These are phyloP conservation scores for Pisolithus orientalis DNA, from an alignment of 768 basidiomycete species.

Conservation along the genomic window DNA sequence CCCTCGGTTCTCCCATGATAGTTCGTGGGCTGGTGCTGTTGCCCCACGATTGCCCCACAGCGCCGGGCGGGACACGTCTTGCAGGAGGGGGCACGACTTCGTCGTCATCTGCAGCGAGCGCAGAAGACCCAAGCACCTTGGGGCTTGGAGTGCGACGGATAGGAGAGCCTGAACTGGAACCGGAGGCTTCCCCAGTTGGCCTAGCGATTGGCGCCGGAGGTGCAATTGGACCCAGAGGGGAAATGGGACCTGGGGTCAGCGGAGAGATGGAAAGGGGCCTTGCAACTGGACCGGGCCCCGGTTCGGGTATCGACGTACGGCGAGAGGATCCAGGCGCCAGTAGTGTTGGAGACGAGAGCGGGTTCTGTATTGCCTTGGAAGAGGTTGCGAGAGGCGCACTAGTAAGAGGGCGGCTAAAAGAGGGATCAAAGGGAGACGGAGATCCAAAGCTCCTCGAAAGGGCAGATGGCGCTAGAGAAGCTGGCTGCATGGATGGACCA, in stretches of 20 bases:
- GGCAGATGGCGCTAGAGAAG: slow-evolving; percentile 45
- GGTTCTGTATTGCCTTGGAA: slow-evolving; percentile 30
- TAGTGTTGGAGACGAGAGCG: slow-evolving; percentile 31
- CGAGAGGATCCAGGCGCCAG: slow-evolving; percentile 46
- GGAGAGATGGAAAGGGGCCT: slow-evolving; percentile 31
- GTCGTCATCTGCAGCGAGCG: slow-evolving; percentile 73
- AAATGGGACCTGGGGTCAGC: slow-evolving; percentile 69
- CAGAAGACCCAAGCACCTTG: slow-evolving; percentile 72
- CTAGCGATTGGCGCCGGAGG: slow-evolving; percentile 62
- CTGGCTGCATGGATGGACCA: slow-evolving; percentile 39
- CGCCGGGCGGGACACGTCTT: slow-evolving; percentile 34
- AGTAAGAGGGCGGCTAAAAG: slow-evolving; percentile 36
- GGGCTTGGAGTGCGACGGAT: slow-evolving; percentile 45
- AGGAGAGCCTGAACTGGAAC: slow-evolving; percentile 59
- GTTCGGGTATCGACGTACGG: slow-evolving; percentile 36
- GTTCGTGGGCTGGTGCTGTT: slow-evolving; percentile 40
- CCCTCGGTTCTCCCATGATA: slow-evolving; percentile 32
- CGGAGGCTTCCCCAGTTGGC: slow-evolving; percentile 33
- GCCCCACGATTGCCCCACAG: slow-evolving; percentile 46
- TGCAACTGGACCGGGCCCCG: slow-evolving; percentile 55
- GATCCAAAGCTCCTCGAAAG: slow-evolving; percentile 49
- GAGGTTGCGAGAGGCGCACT: slow-evolving; percentile 54
- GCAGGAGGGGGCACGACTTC: slow-evolving; percentile 58
- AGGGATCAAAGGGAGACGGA: slow-evolving; percentile 47
- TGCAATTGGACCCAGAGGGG: slow-evolving; percentile 60